Conservation (phyloP, 2,329 filamentous ascomycete species). For the Ophiocordyceps unilateralis region DNA sequence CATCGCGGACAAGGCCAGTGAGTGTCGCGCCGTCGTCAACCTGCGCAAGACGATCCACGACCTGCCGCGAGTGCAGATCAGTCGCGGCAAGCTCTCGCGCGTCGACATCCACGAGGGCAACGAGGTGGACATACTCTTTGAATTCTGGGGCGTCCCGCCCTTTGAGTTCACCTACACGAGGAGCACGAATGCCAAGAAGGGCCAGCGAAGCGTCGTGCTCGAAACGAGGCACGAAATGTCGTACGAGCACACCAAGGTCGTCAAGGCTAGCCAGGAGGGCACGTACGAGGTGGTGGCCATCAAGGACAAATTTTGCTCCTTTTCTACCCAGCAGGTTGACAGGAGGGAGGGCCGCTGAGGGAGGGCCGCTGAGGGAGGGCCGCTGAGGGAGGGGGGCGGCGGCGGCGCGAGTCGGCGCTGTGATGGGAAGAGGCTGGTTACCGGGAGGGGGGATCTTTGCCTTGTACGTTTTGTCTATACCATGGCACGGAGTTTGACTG, state of each 20-base stretch:
- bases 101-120: slow-evolving; percentile 96
- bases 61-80: slow-evolving; percentile 80
- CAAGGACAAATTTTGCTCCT: slow-evolving; percentile 83
- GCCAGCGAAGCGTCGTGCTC: slow-evolving; percentile 61
- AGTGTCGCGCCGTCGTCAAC: slow-evolving; percentile 66
- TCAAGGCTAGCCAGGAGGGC: slow-evolving; percentile 81
- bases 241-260: slow-evolving; percentile 62
- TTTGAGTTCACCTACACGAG: slow-evolving; percentile 97
- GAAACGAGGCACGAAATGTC: slow-evolving; percentile 84
- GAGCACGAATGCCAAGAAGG: slow-evolving; percentile 68
- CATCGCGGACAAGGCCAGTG: slow-evolving; percentile 72
- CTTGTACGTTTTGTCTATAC: slow-evolving; percentile 17
- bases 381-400: not conserved
- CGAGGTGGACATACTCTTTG: slow-evolving; percentile 81
- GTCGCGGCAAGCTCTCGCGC: slow-evolving; percentile 60
- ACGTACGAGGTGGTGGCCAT: slow-evolving; percentile 96
- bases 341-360: slow-evolving; percentile 19
- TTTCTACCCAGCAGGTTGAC: slow-evolving; percentile 51
- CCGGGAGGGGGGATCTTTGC: slow-evolving; percentile 2
- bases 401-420: too few species aligned
- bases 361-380: slow-evolving; percentile 8
- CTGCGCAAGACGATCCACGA: slow-evolving; percentile 76
- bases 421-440: slow-evolving; percentile 1
- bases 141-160: slow-evolving; percentile 87
- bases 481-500: slow-evolving; percentile 17